Conservation (phyloP, 805 yeast species). For the Candida fluviatilis region DNA sequence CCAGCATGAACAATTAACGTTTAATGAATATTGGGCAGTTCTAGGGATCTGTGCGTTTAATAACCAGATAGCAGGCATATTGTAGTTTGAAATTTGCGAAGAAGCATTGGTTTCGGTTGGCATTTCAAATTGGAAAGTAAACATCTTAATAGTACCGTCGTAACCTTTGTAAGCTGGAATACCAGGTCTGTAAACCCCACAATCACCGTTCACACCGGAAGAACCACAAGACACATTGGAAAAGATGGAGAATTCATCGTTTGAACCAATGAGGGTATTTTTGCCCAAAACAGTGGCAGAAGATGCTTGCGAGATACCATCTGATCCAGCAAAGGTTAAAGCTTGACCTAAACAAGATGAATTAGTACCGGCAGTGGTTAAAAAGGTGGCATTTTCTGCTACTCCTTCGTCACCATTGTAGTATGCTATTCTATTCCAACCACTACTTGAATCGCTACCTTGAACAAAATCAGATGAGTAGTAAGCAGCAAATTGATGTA, state of each 20-base stretch:
- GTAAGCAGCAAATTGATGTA: conserved; percentile 60
- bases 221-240: conserved; percentile 55
- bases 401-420: conserved; percentile 48
- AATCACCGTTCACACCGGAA: conserved; percentile 52
- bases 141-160: conserved; percentile 64
- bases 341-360: conserved; percentile 69
- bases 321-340: conserved; percentile 53
- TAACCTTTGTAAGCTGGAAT: conserved; percentile 75
- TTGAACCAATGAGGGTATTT: conserved; percentile 49
- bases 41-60: conserved; percentile 70
- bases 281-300: conserved; percentile 45
- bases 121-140: conserved; percentile 65
- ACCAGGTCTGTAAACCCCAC: conserved; percentile 74
- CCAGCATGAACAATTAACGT: conserved; percentile 71
- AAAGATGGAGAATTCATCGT: conserved; percentile 56
- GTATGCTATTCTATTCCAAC: conserved; percentile 59
- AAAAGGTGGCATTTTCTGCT: conserved; percentile 62
- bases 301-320: conserved; percentile 50
- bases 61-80: conserved; percentile 78
- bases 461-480: conserved; percentile 38
- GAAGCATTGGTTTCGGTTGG: conserved; percentile 47
- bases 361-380: conserved; percentile 57
- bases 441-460: conserved; percentile 31
- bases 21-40: conserved; percentile 64
- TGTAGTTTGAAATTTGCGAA: conserved; percentile 35